Evolutionary conservation across 441 rosid species (phyloP).

Genomic region (Adansonia rubrostipa): DNA sequence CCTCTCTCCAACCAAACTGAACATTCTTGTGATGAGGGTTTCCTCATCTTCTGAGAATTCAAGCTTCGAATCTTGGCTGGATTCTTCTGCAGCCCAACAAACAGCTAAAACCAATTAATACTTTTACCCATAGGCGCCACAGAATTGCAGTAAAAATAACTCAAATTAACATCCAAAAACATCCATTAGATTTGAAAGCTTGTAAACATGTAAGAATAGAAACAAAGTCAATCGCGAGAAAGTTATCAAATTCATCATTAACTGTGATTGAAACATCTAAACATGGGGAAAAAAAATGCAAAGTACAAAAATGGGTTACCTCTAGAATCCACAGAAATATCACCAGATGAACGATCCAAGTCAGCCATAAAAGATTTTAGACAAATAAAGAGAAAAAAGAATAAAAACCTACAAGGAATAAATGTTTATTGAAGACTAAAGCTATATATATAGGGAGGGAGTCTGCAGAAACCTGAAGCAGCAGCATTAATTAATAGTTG

Average conservation of each 20-base stretch:
- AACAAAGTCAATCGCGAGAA: background rate
- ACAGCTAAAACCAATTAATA: background rate
- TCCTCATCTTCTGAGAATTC: slow-evolving; percentile 69
- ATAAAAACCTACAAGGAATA: background rate
- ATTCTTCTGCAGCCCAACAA: slow-evolving; percentile 40
- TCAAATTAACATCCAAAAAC: background rate
- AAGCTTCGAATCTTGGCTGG: slow-evolving; percentile 44
- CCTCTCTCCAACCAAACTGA: slow-evolving; percentile 63
- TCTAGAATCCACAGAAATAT: slow-evolving; percentile 46
- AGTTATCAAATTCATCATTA: background rate
- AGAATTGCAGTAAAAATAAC: background rate
- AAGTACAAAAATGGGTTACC: slow-evolving; percentile 36
- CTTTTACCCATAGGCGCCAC: too few relatives aligned
- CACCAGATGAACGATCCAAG: slow-evolving; percentile 40
- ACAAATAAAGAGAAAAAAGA: background rate
- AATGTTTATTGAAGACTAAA: background rate
- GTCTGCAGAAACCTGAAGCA: too few relatives aligned
- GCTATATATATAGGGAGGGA: background rate
- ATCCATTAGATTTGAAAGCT: background rate
- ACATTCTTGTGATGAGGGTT: slow-evolving; percentile 58
- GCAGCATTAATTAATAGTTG: slow-evolving; percentile 35
- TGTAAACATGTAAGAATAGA: background rate
- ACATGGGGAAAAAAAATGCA: background rate
- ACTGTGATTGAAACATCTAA: too few relatives aligned
- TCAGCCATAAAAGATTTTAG: slow-evolving; percentile 44